Evolutionary conservation across 176 grass and related monocot genomes (phyloP).

Genomic region (Rhynchospora breviuscula): DNA sequence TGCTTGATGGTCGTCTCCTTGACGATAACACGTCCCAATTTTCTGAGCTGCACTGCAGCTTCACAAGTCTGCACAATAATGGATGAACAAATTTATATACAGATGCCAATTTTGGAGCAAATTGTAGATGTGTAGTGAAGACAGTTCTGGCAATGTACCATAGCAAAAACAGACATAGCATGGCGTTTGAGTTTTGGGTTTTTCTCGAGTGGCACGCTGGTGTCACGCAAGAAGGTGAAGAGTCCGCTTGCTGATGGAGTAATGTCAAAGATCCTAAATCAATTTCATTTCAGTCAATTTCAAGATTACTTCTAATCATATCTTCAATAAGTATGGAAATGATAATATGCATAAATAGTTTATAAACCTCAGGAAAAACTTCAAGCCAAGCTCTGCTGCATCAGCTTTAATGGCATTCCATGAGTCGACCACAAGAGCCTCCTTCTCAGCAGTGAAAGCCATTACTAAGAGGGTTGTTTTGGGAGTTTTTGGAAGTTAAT

Average conservation of each 20-base stretch:
- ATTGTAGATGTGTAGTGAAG: not conserved
- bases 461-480: not conserved
- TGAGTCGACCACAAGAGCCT: slow-evolving; percentile 32
- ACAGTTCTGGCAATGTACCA: slow-evolving; percentile 19
- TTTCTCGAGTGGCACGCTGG: slow-evolving; percentile 25
- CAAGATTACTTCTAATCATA: not conserved
- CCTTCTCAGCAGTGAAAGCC: slow-evolving; percentile 30
- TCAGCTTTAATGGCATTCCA: slow-evolving; percentile 37
- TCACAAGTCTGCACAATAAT: slow-evolving; percentile 30
- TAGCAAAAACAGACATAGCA: slow-evolving; percentile 32
- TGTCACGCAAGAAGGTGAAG: slow-evolving; percentile 35
- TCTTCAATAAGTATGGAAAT: not conserved
- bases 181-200: slow-evolving; percentile 43
- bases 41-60: slow-evolving; percentile 29
- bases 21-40: slow-evolving; percentile 27
- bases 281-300: not conserved
- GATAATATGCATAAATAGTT: not conserved
- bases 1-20: slow-evolving; percentile 33
- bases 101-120: not conserved
- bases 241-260: slow-evolving; percentile 31
- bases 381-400: slow-evolving; percentile 23
- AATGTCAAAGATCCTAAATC: slow-evolving; percentile 34
- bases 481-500: not conserved
- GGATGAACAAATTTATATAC: not conserved
- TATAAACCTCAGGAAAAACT: slow-evolving; percentile 40